phyloP scores from a whole-genome alignment of 495 filamentous ascomycete genomes.

The Annulohypoxylon maeteangense region DNA sequence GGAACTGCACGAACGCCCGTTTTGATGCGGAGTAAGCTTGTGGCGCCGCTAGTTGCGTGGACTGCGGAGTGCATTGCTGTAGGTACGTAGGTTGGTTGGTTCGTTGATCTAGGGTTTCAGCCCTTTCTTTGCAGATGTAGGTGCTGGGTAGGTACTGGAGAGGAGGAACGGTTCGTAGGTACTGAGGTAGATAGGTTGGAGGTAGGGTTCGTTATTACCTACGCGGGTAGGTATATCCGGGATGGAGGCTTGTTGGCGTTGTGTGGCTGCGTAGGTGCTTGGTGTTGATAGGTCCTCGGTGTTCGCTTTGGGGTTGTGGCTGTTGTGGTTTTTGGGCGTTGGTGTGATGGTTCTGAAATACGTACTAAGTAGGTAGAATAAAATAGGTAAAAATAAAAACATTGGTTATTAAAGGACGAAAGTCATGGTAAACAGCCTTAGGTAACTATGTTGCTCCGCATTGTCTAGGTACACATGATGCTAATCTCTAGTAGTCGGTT shows the following conservation, averaged over 20 bases:
- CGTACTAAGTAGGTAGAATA: too few relatives aligned
- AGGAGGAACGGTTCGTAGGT: background rate
- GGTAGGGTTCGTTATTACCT: background rate
- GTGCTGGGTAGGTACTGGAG: too few relatives aligned
- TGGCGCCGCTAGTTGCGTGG: too few relatives aligned
- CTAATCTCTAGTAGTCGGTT: too few relatives aligned
- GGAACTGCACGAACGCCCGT: background rate
- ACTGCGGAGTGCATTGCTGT: background rate
- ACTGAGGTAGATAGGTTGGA: background rate
- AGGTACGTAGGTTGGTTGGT: background rate
- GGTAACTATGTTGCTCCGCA: too few relatives aligned
- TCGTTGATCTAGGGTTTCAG: conserved; percentile 18
- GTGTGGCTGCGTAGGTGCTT: background rate
- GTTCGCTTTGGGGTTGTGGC: background rate
- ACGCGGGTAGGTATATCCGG: conserved; percentile 8
- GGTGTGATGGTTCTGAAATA: too few relatives aligned
- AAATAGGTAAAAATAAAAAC: too few relatives aligned
- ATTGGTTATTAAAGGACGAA: too few relatives aligned
- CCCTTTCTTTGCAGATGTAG: background rate
- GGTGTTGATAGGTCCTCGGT: background rate
- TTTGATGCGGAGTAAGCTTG: conserved; percentile 20
- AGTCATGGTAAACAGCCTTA: too few relatives aligned
- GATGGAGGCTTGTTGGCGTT: background rate
- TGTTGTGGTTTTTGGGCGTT: background rate
- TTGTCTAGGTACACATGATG: too few relatives aligned